Evolutionary conservation across 1,284 basidiomycete species (phyloP).

Genomic region (Cryptococcus maquisensis): DNA sequence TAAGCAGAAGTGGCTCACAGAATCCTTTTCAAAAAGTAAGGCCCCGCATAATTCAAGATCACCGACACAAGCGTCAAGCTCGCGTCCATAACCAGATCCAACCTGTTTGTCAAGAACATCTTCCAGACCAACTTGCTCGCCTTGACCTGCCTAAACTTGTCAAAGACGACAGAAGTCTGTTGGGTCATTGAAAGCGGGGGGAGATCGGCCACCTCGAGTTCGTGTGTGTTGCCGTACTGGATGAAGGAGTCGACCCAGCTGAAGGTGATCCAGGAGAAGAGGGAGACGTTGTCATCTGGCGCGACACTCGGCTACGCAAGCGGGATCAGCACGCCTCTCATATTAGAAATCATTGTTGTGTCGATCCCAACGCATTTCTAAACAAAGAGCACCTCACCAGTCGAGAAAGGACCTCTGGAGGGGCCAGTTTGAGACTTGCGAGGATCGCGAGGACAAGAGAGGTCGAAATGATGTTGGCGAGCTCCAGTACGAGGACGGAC

Average conservation of each 20-base stretch:
- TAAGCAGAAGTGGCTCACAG: constrained; percentile 24
- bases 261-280: constrained; percentile 74
- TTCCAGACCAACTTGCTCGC: constrained; percentile 58
- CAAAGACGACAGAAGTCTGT: constrained; percentile 63
- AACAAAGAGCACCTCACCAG: constrained; percentile 22
- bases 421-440: constrained; percentile 31
- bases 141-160: constrained; percentile 51
- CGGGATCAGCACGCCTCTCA: background rate
- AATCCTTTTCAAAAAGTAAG: constrained; percentile 50
- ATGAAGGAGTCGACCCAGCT: constrained; percentile 70
- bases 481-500: constrained; percentile 23
- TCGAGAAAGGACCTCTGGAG: constrained; percentile 28
- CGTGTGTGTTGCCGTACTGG: constrained; percentile 56
- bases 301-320: constrained; percentile 15
- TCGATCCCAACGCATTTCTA: no score
- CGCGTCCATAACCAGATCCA: constrained; percentile 69
- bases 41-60: constrained; percentile 59
- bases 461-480: constrained; percentile 18
- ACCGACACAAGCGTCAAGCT: constrained; percentile 61
- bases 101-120: constrained; percentile 63
- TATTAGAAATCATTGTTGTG: background rate
- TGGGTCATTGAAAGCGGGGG: constrained; percentile 66
- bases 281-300: constrained; percentile 64
- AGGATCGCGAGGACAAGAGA: constrained; percentile 24
- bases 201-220: constrained; percentile 65